Base-by-base conservation (phyloP, 1,139 yeast species). In the Protomyces lactucae-debilis region DNA sequence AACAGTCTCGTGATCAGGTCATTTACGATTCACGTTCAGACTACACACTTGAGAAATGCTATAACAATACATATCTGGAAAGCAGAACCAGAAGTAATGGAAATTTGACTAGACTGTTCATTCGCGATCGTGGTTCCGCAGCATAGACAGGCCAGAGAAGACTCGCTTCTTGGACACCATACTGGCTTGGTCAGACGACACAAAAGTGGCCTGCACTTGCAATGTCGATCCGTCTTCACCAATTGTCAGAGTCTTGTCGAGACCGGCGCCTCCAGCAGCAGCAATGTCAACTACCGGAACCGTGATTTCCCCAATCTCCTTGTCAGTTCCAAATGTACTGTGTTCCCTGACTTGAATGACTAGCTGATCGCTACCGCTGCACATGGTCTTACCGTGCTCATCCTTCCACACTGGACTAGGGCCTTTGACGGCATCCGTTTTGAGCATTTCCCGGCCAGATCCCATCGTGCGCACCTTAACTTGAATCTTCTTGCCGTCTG, bases 311-410 rank as follows among this genome's bases (percentile, higher is more conserved):
- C 88, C 96, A 59, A 90, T 68, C 63, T 83, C 87, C 54, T 79
- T 79, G 68, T 83, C 85, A 72, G 87, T 85, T 53, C 96, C 93
- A 70, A 92, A 82, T 2, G 84, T 82, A 74, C 88, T 95, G 72
- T 84, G 87, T 60, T 86, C 85, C 23, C 21, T n/a, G 23, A 43
- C 48, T 10, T 51, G 54, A n/a, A 51, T 4, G 18, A 51, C 37
- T 18, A 51, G 10, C 35, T 12, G 37, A 3, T 51, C 48, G 25
- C 25, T 25, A 16, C 18, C 28, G 37, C 10, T 18, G 54, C 37
- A 32, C 16, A 25, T 32, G 36, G 37, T 35, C 21, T 28, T 28
- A 9, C 37, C 36, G 18, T 51, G 36, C 54, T 85, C 79, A 72
- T 89, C 97, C 70, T 83, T 83, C 83, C 90, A 84, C 66, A 76